These are phyloP conservation scores for Yarrowia galli DNA, from an alignment of 1,139 yeast genomes.

Conservation along the genomic window DNA sequence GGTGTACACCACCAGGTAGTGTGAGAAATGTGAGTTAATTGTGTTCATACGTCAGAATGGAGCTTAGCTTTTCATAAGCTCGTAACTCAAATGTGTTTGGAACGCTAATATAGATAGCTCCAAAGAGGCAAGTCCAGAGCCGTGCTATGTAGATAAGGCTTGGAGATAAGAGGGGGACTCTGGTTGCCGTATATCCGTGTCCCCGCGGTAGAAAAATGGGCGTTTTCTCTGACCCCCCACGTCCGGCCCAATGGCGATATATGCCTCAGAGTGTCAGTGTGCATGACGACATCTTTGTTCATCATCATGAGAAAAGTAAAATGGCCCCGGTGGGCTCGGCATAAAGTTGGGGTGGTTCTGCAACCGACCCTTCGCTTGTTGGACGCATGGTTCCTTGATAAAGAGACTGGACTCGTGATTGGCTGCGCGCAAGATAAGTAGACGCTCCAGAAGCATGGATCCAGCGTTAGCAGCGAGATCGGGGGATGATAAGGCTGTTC, in stretches of 20 bases:
- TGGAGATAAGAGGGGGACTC: background rate
- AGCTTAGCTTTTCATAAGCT: background rate
- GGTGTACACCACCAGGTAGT: background rate
- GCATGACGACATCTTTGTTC: background rate
- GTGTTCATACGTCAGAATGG: slow-evolving; percentile 5
- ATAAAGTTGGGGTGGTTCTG: background rate
- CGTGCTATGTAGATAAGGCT: slow-evolving; percentile 24
- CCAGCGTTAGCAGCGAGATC: slow-evolving; percentile 8
- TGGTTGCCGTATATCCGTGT: background rate
- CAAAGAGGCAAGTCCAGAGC: slow-evolving; percentile 14
- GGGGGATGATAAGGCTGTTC: slow-evolving; percentile 5
- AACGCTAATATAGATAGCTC: slow-evolving; percentile 18
- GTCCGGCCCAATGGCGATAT: background rate
- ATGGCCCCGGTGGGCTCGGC: slow-evolving; percentile 16
- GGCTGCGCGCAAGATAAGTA: slow-evolving; percentile 3
- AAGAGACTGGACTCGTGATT: slow-evolving; percentile 10
- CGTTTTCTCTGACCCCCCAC: background rate
- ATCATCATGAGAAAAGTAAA: background rate
- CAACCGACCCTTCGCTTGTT: slow-evolving; percentile 13
- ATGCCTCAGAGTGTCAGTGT: background rate
- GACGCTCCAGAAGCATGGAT: slow-evolving; percentile 8
- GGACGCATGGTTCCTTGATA: slow-evolving; percentile 34
- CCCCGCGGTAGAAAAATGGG: background rate
- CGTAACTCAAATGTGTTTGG: background rate
- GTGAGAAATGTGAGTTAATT: slow-evolving; percentile 14